Evolutionary conservation across 768 basidiomycete genomes (phyloP).

Genomic region (Auricularia cornea): DNA sequence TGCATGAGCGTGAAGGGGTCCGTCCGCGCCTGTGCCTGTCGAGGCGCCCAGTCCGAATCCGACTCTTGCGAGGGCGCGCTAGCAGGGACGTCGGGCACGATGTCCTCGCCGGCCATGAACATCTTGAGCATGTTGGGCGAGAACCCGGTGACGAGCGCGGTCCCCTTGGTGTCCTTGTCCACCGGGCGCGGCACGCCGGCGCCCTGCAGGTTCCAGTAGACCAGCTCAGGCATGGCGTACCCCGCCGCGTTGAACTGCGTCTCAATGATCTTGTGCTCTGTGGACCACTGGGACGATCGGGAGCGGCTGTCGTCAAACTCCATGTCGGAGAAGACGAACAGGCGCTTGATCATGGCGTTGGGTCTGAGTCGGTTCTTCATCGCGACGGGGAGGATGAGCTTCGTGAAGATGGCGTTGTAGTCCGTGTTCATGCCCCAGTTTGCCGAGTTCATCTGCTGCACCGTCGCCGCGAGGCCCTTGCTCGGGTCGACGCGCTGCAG

Average conservation of each 20-base stretch:
- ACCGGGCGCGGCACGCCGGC: constrained; percentile 36
- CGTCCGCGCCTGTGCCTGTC: background rate
- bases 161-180: constrained; percentile 45
- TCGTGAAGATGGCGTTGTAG: constrained; percentile 50
- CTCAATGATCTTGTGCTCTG: constrained; percentile 51
- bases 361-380: constrained; percentile 44
- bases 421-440: constrained; percentile 56
- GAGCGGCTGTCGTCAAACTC: constrained; percentile 48
- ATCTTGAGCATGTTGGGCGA: constrained; percentile 62
- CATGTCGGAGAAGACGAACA: constrained; percentile 76
- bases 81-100: constrained; percentile 23
- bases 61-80: constrained; percentile 16
- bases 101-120: constrained; percentile 50
- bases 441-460: constrained; percentile 27
- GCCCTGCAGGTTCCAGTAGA: constrained; percentile 56
- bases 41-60: constrained; percentile 23
- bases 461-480: constrained; percentile 27
- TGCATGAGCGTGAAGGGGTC: background rate
- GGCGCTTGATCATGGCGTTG: constrained; percentile 66
- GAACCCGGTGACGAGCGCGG: constrained; percentile 63
- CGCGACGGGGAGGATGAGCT: constrained; percentile 56
- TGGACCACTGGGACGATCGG: constrained; percentile 37
- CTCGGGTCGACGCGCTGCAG: constrained; percentile 42
- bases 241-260: constrained; percentile 49
- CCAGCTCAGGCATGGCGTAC: constrained; percentile 64